Conservation (phyloP, 345 rosid genomes). For the Aethionema arabicum region DNA sequence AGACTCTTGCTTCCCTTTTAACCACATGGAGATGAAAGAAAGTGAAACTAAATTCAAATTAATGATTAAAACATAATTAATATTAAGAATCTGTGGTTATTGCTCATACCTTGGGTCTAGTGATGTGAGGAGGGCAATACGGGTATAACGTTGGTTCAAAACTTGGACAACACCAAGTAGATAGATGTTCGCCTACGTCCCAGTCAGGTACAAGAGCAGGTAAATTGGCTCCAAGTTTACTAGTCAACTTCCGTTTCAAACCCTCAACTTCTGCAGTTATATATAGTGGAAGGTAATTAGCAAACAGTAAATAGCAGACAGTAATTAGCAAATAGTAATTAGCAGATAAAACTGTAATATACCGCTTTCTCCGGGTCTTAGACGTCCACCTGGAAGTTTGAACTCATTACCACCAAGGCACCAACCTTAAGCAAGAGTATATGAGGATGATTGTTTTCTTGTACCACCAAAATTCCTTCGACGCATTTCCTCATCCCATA, state of each 20-base stretch:
- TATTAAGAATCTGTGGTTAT: too few relatives aligned
- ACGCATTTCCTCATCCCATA: constrained; percentile 85
- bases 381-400: constrained; percentile 84
- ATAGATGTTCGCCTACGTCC: constrained; percentile 90
- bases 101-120: constrained; percentile 77
- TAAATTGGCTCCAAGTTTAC: constrained; percentile 78
- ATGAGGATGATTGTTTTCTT: constrained; percentile 79
- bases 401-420: constrained; percentile 70
- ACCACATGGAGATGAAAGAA: constrained; percentile 9
- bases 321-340: too few relatives aligned
- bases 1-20: constrained; percentile 88
- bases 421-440: constrained; percentile 80
- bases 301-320: too few relatives aligned
- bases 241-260: constrained; percentile 68
- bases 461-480: constrained; percentile 77
- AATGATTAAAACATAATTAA: too few relatives aligned
- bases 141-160: constrained; percentile 96
- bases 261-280: constrained; percentile 63
- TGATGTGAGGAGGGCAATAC: constrained; percentile 95
- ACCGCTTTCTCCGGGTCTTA: constrained; percentile 87
- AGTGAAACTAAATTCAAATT: neutral
- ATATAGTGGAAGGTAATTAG: too few relatives aligned
- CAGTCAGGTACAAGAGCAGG: constrained; percentile 64
- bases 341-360: too few relatives aligned
- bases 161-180: constrained; percentile 94